These are phyloP conservation scores for Allomyces arbusculus DNA, from an alignment of 192 early-diverging fungal species.

Conservation along the genomic window DNA sequence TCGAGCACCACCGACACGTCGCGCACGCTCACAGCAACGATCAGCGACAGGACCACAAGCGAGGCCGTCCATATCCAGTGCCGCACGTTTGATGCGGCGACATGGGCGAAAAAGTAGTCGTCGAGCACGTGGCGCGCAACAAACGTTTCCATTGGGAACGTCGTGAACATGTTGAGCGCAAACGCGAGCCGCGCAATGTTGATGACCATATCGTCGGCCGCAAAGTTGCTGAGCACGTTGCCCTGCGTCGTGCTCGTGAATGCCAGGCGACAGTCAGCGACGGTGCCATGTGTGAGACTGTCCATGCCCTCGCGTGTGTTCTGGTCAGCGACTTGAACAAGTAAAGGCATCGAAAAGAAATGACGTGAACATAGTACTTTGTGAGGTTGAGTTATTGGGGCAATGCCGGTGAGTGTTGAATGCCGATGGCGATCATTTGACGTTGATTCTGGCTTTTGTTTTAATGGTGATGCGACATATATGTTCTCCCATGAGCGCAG, in stretches of 20 bases:
- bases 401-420: too few species aligned
- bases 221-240: conserved; percentile 83
- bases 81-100: background rate
- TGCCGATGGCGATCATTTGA: too few species aligned
- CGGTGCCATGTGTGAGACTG: too few species aligned
- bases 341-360: too few species aligned
- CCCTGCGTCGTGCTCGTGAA: conserved; percentile 71
- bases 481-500: too few species aligned
- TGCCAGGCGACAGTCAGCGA: too few species aligned
- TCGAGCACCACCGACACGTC: background rate
- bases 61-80: background rate
- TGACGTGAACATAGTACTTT: too few species aligned
- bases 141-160: conserved; percentile 74
- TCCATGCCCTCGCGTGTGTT: too few species aligned
- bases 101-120: background rate
- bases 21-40: background rate
- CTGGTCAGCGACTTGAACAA: too few species aligned
- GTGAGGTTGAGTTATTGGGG: too few species aligned
- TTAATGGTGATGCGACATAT: too few species aligned
- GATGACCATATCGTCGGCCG: conserved; percentile 51
- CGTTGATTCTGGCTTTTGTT: too few species aligned
- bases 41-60: background rate
- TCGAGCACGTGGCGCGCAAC: conserved; percentile 57
- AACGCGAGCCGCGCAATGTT: conserved; percentile 73
- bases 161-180: conserved; percentile 89